Evolutionary conservation across 176 grass and related monocot species (phyloP).

Genomic region (Bothriochloa decipiens): DNA sequence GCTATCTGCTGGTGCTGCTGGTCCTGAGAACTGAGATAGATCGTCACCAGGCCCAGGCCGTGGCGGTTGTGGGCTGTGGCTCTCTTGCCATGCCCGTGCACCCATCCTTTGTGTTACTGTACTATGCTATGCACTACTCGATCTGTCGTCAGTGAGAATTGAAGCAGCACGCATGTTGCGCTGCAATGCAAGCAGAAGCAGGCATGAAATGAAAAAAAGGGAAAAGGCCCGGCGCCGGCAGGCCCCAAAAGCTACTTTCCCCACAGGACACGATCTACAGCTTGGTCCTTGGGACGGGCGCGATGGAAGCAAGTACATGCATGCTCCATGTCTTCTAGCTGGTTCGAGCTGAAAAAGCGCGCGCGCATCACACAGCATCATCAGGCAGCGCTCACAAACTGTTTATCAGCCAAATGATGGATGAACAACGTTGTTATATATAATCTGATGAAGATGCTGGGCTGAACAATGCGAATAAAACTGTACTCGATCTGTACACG

Average conservation of each 20-base stretch:
- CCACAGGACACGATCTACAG: not conserved
- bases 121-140: no score
- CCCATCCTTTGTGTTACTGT: not conserved
- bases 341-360: no score
- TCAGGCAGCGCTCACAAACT: no score
- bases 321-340: not conserved
- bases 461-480: not conserved
- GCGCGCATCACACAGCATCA: not conserved
- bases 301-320: slow-evolving; percentile 17
- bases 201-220: not conserved
- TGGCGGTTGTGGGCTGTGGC: not conserved
- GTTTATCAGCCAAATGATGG: no score
- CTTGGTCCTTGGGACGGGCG: not conserved
- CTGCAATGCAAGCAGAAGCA: not conserved
- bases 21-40: slow-evolving; percentile 26
- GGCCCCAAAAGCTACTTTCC: slow-evolving; percentile 43
- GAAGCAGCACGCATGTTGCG: slow-evolving; percentile 7
- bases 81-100: not conserved
- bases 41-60: no score
- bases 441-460: not conserved
- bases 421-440: not conserved
- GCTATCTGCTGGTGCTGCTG: no score
- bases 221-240: not conserved
- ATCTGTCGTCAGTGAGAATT: no score
- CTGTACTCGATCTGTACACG: no score